Evolutionary conservation across 2,329 filamentous ascomycete species (phyloP), one percentile per base, ranked within the genome.

Genomic region (Hymenoscyphus scutula): DNA sequence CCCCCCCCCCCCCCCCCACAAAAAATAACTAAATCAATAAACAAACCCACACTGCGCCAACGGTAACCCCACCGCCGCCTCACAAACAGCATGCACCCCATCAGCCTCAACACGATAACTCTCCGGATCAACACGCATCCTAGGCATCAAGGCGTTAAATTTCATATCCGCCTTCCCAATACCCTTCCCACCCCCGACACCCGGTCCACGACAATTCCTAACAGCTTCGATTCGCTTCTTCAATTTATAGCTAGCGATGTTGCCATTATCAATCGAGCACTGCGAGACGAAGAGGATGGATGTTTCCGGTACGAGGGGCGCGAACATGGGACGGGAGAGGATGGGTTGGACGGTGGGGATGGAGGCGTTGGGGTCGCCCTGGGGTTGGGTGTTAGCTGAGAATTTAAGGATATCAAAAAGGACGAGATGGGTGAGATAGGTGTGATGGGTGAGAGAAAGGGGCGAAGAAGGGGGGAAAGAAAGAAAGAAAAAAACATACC

Each of bases 81-180:
- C 90, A 0, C 91, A 91, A 51, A 79, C 82, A 73, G 90, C 93
- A 38, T 87, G 79, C 75, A 84, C 77, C 0, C 91, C 92, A 76
- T 97, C 92, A 1, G 93, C 93, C 78, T 94, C 88, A 29, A 97
- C 93, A 17, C 81, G 84, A 78, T 97, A 98, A 72, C 84, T 88
- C 82, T 98, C 94, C 5, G 94, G 90, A 75, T 98, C 93, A 64
- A 98, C 93, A 71, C 81, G 87, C 91, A 98, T 97, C 78, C 82
- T 86, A 15, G 94, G 94, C 85, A 86, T 92, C 60, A 77, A 77
- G 72, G 92, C 87, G 75, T 97, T 97, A 76, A 86, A 93, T 73
- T 91, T 92, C 92, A 97, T 97, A 76, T 97, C 90, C 70, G 77
- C 81, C 82, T 97, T 97, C 53, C 88, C 81, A 53, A 97, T 83